phyloP scores from a whole-genome alignment of 2,329 filamentous ascomycete genomes.

The Sporothrix schenckii region DNA sequence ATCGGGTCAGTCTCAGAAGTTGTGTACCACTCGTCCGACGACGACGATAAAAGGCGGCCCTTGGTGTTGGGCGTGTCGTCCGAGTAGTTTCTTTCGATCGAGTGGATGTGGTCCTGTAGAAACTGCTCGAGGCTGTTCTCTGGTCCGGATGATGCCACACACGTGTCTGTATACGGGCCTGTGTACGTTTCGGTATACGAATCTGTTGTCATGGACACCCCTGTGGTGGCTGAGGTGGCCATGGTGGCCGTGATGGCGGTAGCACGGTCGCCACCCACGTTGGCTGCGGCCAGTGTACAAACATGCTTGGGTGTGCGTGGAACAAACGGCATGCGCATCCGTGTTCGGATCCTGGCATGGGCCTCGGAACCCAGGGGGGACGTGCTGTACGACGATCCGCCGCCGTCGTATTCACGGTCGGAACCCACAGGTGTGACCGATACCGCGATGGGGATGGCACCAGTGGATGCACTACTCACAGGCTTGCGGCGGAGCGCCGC shows the following conservation, averaged over 20 bases:
- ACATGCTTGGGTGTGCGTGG: background rate
- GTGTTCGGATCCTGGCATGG: background rate
- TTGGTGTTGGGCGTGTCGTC: background rate
- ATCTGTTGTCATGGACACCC: too few relatives aligned
- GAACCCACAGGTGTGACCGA: background rate
- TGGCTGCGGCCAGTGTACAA: background rate
- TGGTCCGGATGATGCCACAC: too few relatives aligned
- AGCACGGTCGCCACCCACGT: background rate
- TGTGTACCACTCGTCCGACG: conserved; percentile 30
- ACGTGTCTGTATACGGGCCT: too few relatives aligned
- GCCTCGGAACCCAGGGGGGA: conserved; percentile 32
- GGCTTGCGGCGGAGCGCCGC: background rate
- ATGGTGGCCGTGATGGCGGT: background rate
- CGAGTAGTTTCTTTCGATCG: conserved; percentile 4
- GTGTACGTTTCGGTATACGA: too few relatives aligned
- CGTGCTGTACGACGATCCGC: conserved; percentile 34
- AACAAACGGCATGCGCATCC: background rate
- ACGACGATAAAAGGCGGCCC: background rate
- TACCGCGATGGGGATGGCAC: background rate
- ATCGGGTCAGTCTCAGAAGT: conserved; percentile 47
- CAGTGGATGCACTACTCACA: background rate
- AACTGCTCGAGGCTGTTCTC: conserved; percentile 14
- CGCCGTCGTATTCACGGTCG: conserved; percentile 32
- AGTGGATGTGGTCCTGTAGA: conserved; percentile 21
- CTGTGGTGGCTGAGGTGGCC: too few relatives aligned